phyloP scores from a whole-genome alignment of 495 filamentous ascomycete species.

The Corynascus novoguineensis region DNA sequence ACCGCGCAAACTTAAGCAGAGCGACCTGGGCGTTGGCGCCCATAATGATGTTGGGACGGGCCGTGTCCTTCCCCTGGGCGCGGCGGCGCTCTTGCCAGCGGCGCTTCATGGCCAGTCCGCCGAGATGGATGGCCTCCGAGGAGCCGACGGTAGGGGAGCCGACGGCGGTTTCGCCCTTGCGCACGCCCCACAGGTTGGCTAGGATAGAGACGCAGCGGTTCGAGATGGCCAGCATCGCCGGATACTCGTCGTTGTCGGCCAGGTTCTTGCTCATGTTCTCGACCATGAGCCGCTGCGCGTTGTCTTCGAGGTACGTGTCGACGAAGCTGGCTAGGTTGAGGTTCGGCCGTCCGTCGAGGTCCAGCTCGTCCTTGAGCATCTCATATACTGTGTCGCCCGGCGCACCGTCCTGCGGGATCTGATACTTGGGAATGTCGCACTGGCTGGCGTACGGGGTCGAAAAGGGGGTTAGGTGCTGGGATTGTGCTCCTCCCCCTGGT shows the following conservation, averaged over 20 bases:
- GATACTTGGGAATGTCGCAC: constrained; percentile 62
- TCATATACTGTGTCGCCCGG: constrained; percentile 61
- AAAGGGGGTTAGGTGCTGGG: constrained; percentile 59
- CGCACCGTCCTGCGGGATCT: constrained; percentile 56
- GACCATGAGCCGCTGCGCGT: constrained; percentile 58
- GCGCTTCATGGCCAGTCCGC: constrained; percentile 72
- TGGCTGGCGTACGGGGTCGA: constrained; percentile 56
- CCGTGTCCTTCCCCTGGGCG: constrained; percentile 55
- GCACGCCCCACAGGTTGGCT: constrained; percentile 62
- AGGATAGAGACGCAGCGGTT: constrained; percentile 67
- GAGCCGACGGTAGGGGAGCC: constrained; percentile 70
- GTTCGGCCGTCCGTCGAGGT: constrained; percentile 67
- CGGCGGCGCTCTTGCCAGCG: constrained; percentile 65
- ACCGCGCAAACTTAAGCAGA: constrained; percentile 66
- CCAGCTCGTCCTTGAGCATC: constrained; percentile 67
- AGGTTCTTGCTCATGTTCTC: constrained; percentile 67
- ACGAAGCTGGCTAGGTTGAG: constrained; percentile 70
- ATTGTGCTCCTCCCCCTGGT: constrained; percentile 10
- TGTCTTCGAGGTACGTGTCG: constrained; percentile 64
- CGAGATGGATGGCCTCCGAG: constrained; percentile 69
- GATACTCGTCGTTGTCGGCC: constrained; percentile 70
- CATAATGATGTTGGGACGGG: constrained; percentile 70
- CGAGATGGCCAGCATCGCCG: constrained; percentile 67
- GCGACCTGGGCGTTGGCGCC: constrained; percentile 73
- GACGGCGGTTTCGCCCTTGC: constrained; percentile 60